Evolutionary conservation across 257 asterid genomes (phyloP).

Genomic region (Petrea volubilis): DNA sequence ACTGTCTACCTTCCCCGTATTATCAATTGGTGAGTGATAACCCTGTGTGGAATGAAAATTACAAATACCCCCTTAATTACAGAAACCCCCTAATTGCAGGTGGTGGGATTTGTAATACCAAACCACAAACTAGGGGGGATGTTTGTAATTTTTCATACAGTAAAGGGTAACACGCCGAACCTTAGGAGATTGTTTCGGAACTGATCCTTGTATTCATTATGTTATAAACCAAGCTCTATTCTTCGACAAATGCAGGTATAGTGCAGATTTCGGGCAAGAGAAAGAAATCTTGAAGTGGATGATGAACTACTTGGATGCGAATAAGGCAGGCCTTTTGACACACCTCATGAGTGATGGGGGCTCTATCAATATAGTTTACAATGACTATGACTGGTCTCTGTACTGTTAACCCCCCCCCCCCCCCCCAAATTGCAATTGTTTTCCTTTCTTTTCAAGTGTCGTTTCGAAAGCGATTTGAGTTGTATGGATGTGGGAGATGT

Average conservation of each 20-base stretch:
- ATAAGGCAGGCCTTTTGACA: constrained; percentile 82
- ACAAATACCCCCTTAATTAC: too few species aligned
- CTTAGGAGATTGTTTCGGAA: too few species aligned
- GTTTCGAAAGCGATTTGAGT: not conserved
- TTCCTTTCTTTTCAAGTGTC: not conserved
- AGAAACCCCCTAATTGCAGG: too few species aligned
- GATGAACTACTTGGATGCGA: constrained; percentile 68
- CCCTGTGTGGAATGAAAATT: too few species aligned
- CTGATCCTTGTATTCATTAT: too few species aligned
- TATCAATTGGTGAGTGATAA: constrained; percentile 64
- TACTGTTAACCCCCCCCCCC: constrained; percentile 61
- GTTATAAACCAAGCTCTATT: not conserved
- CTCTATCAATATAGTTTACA: constrained; percentile 59
- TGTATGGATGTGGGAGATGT: not conserved
- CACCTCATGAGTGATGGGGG: constrained; percentile 80
- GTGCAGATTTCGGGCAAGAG: constrained; percentile 83
- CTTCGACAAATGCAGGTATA: constrained; percentile 57
- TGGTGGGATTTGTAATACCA: too few species aligned
- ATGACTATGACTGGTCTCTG: constrained; percentile 74
- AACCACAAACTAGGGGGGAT: too few species aligned
- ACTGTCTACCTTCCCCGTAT: constrained; percentile 64
- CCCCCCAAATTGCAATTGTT: not conserved
- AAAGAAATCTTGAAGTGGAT: constrained; percentile 71
- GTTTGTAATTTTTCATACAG: too few species aligned
- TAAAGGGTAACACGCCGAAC: too few species aligned